Evolutionary conservation across 805 yeast species (phyloP).

Genomic region (Myxozyma neglecta): DNA sequence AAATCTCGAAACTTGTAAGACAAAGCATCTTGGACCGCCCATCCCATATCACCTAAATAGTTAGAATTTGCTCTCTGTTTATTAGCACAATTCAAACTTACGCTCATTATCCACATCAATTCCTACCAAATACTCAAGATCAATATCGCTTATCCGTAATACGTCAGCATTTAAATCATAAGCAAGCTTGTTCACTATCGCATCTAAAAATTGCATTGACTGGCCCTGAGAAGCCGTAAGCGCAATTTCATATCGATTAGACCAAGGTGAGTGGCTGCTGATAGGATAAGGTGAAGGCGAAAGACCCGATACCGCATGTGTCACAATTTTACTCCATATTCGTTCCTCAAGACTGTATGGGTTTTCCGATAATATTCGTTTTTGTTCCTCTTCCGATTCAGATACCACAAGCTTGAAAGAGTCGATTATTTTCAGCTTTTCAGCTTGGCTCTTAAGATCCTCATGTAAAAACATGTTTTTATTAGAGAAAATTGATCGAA

Average conservation of each 20-base stretch:
- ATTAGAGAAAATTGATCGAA: background rate
- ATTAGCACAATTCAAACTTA: background rate
- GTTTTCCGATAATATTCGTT: conserved; percentile 3
- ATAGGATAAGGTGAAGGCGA: background rate
- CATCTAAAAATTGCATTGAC: conserved; percentile 24
- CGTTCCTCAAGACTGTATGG: conserved; percentile 16
- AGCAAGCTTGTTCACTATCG: conserved; percentile 20
- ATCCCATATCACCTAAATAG: background rate
- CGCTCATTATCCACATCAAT: conserved; percentile 3
- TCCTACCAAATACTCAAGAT: conserved; percentile 19
- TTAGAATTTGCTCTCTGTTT: background rate
- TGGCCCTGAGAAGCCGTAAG: conserved; percentile 23
- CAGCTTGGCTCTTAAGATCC: background rate
- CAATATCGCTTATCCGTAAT: conserved; percentile 19
- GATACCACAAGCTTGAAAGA: conserved; percentile 9
- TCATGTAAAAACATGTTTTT: conserved; percentile 15
- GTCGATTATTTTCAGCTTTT: background rate
- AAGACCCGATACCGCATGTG: conserved; percentile 6
- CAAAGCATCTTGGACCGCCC: conserved; percentile 11
- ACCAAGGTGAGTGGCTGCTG: conserved; percentile 12
- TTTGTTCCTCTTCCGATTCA: conserved; percentile 11
- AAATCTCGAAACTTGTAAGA: conserved; percentile 10
- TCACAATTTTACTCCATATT: conserved; percentile 14
- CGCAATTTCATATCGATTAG: conserved; percentile 12
- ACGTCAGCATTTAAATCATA: conserved; percentile 20